Evolutionary conservation across 805 yeast species (phyloP).

Genomic region (Henningerozyma blattae): DNA sequence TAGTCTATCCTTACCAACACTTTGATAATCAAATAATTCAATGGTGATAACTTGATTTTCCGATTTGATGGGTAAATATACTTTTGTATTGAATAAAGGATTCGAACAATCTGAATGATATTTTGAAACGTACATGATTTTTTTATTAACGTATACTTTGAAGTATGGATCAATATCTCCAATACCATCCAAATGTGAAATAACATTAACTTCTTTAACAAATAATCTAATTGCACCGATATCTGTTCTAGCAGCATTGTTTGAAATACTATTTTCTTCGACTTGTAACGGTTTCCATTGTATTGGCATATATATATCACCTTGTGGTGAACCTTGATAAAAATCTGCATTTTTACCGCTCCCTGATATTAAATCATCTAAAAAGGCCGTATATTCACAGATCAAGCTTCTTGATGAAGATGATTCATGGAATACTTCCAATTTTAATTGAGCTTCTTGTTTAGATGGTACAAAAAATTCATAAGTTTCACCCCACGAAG

Average conservation of each 20-base stretch:
- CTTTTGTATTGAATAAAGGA: constrained; percentile 49
- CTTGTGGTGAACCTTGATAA: constrained; percentile 40
- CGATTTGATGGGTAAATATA: constrained; percentile 48
- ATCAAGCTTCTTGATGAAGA: constrained; percentile 34
- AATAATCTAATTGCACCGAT: constrained; percentile 57
- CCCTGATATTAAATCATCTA: constrained; percentile 36
- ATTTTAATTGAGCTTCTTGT: constrained; percentile 40
- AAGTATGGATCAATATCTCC: constrained; percentile 73
- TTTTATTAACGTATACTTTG: constrained; percentile 45
- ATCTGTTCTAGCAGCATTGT: constrained; percentile 34
- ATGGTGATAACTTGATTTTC: constrained; percentile 47
- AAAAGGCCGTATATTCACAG: constrained; percentile 35
- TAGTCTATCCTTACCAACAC: constrained; percentile 47
- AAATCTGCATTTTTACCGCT: constrained; percentile 36
- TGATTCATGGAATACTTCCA: constrained; percentile 50
- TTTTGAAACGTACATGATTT: constrained; percentile 40
- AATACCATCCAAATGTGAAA: constrained; percentile 44
- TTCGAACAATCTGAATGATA: constrained; percentile 41
- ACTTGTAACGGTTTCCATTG: constrained; percentile 62
- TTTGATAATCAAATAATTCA: constrained; percentile 57
- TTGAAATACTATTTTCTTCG: constrained; percentile 35
- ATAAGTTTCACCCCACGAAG: constrained; percentile 53
- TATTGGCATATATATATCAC: constrained; percentile 42
- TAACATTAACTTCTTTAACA: constrained; percentile 39
- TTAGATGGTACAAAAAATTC: constrained; percentile 56